These are phyloP conservation scores for Euphorbia schlechtendalii DNA, from an alignment of 441 rosid species.

Conservation along the genomic window DNA sequence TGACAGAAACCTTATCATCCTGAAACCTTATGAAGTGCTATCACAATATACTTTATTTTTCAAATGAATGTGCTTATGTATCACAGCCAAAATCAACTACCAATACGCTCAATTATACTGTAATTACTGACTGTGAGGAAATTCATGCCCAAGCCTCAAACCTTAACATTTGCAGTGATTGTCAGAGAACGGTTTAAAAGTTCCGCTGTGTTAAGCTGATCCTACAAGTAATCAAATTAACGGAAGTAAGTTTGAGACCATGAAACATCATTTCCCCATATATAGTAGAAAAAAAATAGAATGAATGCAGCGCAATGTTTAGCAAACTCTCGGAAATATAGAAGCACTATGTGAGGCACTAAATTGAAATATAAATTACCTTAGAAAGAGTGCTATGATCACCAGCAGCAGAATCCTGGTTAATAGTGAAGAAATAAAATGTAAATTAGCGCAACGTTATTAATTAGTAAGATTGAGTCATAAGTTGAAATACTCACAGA, in stretches of 20 bases:
- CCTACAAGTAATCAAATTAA: constrained; percentile 30
- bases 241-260: not conserved
- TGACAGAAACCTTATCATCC: not conserved
- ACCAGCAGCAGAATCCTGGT: not conserved
- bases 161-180: constrained; percentile 42
- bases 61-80: not conserved
- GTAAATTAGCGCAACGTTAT: not conserved
- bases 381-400: not conserved
- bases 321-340: no score
- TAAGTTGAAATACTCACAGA: constrained; percentile 40
- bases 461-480: not conserved
- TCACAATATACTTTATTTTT: not conserved
- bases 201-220: constrained; percentile 32
- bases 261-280: not conserved
- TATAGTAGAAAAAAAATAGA: no score
- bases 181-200: constrained; percentile 42
- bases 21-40: not conserved
- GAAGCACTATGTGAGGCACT: not conserved
- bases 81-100: not conserved
- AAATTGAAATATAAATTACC: not conserved
- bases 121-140: constrained; percentile 10
- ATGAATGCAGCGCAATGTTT: no score
- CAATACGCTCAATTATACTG: not conserved
- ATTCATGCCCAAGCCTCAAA: constrained; percentile 26
- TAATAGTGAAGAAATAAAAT: not conserved